Evolutionary conservation across 177 flowering plant species (phyloP).

Genomic region (Vitis hybrid): DNA sequence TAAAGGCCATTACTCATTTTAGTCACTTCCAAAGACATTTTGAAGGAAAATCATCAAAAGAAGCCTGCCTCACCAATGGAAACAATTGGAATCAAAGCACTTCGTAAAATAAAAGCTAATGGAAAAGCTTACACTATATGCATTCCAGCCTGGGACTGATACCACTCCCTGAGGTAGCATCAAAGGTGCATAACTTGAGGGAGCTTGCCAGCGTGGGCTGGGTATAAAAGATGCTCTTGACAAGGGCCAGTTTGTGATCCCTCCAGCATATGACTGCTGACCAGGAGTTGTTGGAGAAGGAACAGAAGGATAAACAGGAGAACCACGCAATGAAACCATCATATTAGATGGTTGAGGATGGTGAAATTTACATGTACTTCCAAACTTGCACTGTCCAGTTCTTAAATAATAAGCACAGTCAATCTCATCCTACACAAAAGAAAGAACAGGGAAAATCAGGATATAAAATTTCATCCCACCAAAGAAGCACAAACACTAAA

Average conservation of each 20-base stretch:
- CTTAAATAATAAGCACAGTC: constrained; percentile 95
- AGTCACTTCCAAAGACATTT: neutral
- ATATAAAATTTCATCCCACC: constrained; percentile 4
- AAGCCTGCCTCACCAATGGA: neutral
- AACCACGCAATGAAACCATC: constrained; percentile 78
- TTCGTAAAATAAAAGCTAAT: neutral
- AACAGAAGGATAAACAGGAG: constrained; percentile 76
- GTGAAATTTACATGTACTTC: constrained; percentile 89
- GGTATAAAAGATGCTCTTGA: constrained; percentile 85
- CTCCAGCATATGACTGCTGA: constrained; percentile 78
- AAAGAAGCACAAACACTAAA: neutral
- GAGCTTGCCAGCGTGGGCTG: constrained; percentile 90
- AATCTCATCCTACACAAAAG: constrained; percentile 60
- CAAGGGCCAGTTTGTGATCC: constrained; percentile 67
- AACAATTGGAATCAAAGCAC: neutral
- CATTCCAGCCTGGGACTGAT: constrained; percentile 86
- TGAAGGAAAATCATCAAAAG: neutral
- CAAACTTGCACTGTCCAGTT: constrained; percentile 97
- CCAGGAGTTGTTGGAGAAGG: constrained; percentile 80
- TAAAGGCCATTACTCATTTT: neutral
- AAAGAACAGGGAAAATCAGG: constrained; percentile 14
- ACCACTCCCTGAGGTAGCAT: constrained; percentile 88
- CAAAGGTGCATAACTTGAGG: constrained; percentile 78
- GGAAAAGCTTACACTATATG: constrained; percentile 67
- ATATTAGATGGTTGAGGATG: constrained; percentile 91